Base-by-base conservation (phyloP, 257 asterid genomes). In the Cinchona pubescens region DNA sequence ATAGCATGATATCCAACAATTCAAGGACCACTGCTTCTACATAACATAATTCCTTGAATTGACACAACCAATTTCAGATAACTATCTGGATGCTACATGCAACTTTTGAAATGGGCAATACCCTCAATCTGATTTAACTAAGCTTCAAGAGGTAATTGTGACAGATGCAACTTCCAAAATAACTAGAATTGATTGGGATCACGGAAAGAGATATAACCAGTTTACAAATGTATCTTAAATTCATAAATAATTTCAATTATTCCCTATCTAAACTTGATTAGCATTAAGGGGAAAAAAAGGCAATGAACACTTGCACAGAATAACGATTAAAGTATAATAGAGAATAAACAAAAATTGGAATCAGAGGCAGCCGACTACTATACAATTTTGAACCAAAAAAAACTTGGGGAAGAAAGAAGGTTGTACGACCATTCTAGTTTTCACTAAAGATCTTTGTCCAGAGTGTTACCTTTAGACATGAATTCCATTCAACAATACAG, bases 61-160 rank as follows among this genome's bases (percentile, higher is more conserved):
- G 45, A 65, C 74, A 72, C 68, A n/a, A 73, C 14, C 62, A 51
- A 59, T 42, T 66, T 64, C 34, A 64, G 46, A 3, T 21, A 45
- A 46, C 45, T 49, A 51, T 12, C 64, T 32, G 38, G 12, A 23
- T 19, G 48, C 49, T 40, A 70, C 43, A 23, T 19, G 48, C 49
- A 58, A 70, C 43, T 70, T 51, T 48, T 18, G 18, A 35, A 18
- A 27, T 38, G 73, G 62, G 69, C 18, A 49, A 42, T 37, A 29
- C 25, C 37, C 60, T 32, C 34, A 25, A 35, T 13, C 19, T 30
- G 8, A 61, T 15, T 66, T 12, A 27, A 61, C 38, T 10, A 61
- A 73, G 61, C 48, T 73, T 27, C 19, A 75, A 67, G 21, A 45
- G 49, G 42, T 66, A 18, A 37, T 38, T 37, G 37, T 21, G 42